Evolutionary conservation across 257 asterid species (phyloP), one percentile per base, ranked within the genome.

Genomic region (Rehmannia glutinosa): DNA sequence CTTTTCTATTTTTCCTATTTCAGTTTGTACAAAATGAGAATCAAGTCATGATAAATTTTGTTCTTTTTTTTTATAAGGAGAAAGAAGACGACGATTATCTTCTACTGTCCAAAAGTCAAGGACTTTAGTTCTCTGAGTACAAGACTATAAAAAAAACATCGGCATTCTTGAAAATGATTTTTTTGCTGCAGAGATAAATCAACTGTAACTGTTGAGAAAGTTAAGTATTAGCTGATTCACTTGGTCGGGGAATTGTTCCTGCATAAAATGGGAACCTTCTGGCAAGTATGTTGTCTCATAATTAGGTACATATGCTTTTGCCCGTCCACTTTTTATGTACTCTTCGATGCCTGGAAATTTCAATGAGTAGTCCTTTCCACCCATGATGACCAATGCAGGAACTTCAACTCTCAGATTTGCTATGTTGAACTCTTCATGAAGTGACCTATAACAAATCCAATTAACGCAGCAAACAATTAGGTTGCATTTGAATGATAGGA

Each of bases 231-330:
- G 72, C 77, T 78, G 39, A 65, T 87, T 89, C 23, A 89, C 87
- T 77, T 73, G 66, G 20, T 77, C 74, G 2, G 95, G 88, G 56
- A 83, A 72, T 56, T 85, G 95, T 58, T 85, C 95, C 70, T 85
- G 95, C 78, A 81, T 73, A 68, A 87, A 87, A 82, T 85, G 95
- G 65, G 75, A 76, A 35, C 92, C 95, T 82, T 83, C 92, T 0
- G 82, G 72, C 39, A 87, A 16, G 47, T 64, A 61, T 27, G 46
- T 71, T 1, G 73, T 79, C 82, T 79, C 84, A 43, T 68, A 63
- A 6, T 81, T 71, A 1, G 85, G 88, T 2, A 71, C 79, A 15
- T 62, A 85, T 0, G 5, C 32, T 73, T 75, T 81, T 5, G 77
- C 77, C 69, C 67, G 33, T 50, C 75, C 86, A 28, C 75, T 73